These are phyloP conservation scores for Vitis hybrid DNA, from an alignment of 177 flowering plant species.

Conservation along the genomic window DNA sequence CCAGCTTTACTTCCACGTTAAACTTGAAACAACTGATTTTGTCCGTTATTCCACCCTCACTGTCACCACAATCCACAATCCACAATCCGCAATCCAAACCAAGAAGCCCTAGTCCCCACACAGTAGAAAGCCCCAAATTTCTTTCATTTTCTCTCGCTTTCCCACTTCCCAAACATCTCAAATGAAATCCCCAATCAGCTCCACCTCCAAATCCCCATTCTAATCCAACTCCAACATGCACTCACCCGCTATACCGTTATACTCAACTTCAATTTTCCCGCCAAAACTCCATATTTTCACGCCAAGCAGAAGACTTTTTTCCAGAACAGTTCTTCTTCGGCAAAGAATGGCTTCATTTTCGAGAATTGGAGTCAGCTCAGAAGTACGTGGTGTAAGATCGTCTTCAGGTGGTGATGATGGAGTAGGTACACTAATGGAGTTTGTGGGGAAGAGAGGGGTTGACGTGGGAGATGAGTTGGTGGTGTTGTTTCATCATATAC, in stretches of 20 bases:
- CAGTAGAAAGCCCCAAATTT: no score
- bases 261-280: conserved; percentile 20
- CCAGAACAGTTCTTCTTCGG: background rate
- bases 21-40: no score
- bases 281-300: conserved; percentile 29
- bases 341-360: conserved; percentile 33
- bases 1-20: no score
- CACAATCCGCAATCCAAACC: no score
- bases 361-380: conserved; percentile 18
- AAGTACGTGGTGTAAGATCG: conserved; percentile 2
- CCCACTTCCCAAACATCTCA: no score
- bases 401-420: conserved; percentile 19
- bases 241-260: conserved; percentile 15
- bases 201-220: no score
- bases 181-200: no score
- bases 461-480: conserved; percentile 77
- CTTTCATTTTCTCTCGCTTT: no score
- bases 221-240: conserved; percentile 14
- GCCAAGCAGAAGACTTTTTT: conserved; percentile 10
- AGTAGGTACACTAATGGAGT: conserved; percentile 61
- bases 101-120: no score
- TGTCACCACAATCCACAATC: no score
- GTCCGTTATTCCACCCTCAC: no score
- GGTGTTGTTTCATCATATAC: conserved; percentile 64
- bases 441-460: conserved; percentile 57